Percentiles rank a stretch among this genome's conserved stretches.
These are phyloP conservation scores for Trifolium repens DNA, from an alignment of 306 rosid species.

Conservation along the genomic window DNA sequence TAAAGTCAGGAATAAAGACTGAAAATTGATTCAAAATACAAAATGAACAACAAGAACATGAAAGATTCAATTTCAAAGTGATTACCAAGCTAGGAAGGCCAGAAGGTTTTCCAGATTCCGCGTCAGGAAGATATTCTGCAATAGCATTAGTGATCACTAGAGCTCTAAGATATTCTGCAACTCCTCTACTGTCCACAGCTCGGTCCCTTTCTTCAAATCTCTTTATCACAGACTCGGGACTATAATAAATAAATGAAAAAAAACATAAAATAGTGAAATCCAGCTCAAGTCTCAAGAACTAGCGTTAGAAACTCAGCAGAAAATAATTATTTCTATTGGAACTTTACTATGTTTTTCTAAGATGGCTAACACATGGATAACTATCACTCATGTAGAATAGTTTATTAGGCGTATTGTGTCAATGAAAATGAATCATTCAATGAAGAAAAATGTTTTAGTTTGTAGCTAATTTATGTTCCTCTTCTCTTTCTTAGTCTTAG, in stretches of 20 bases:
- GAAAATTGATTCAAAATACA: background rate
- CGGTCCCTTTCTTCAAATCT: constrained; percentile 93
- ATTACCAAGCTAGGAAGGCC: constrained; percentile 84
- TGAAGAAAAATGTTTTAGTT: background rate
- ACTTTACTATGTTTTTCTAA: background rate
- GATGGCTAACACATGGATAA: background rate
- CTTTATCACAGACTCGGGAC: constrained; percentile 96
- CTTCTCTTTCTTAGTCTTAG: background rate
- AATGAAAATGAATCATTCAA: background rate
- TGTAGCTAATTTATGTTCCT: background rate
- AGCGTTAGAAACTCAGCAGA: background rate
- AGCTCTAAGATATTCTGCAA: constrained; percentile 96
- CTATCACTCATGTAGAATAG: background rate
- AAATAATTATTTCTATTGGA: background rate
- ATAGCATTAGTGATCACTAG: constrained; percentile 84
- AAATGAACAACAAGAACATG: background rate
- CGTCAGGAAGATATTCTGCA: constrained; percentile 88
- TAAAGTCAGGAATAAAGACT: constrained; percentile 16
- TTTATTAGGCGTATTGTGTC: background rate
- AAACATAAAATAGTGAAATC: background rate
- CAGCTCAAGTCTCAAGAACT: constrained; percentile 3
- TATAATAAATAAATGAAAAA: constrained; percentile 36
- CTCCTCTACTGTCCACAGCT: constrained; percentile 93
- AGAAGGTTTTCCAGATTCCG: constrained; percentile 81
- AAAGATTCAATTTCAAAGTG: constrained; percentile 19